Evolutionary conservation across 768 basidiomycete genomes (phyloP), one percentile per base, ranked within the genome.

Genomic region (Pulveroboletus sp.): DNA sequence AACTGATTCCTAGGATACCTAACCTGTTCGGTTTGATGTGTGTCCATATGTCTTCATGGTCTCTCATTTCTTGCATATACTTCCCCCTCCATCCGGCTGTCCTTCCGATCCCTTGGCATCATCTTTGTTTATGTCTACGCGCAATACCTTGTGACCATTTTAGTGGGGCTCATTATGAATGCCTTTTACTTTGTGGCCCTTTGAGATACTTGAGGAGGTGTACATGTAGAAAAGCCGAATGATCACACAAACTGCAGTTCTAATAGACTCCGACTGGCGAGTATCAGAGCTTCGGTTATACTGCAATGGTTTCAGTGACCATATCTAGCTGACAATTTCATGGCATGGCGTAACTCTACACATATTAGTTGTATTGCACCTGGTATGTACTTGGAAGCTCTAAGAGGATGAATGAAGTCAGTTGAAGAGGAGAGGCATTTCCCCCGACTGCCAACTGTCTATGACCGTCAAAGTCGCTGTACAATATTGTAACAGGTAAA

Each of bases 41-140:
- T 47, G 49, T 54, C 38, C 52, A 49, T 44, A 33, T 47, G 55
- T 49, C 40, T 33, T 45, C 42, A 37, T n/a, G 27, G 26, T 39
- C 46, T 48, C 10, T 14, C 39, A 10, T 40, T 64, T 64, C 55
- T 64, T 64, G 63, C 56, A 64, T 64, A 63, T 56, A 52, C 43
- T 39, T 49, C 33, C 37, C 45, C 27, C 3, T 7, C 33, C 39
- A 21, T 38, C n/a, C 39, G 18, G 28, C 39, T 39, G 39, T 33
- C 40, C 39, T 43, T 24, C 28, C 7, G 33, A 35, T 28, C 18
- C 46, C 17, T 46, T 36, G 42, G 35, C n/a, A 30, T 43, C 39
- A 35, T 28, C 35, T 31, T 15, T 49, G 38, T 47, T 33, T 27
- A 43, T 43, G 43, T 43, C 38, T 46, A 46, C 36, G 28, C 42